phyloP scores from a whole-genome alignment of 495 filamentous ascomycete species.

The Amorphotheca resinae region DNA sequence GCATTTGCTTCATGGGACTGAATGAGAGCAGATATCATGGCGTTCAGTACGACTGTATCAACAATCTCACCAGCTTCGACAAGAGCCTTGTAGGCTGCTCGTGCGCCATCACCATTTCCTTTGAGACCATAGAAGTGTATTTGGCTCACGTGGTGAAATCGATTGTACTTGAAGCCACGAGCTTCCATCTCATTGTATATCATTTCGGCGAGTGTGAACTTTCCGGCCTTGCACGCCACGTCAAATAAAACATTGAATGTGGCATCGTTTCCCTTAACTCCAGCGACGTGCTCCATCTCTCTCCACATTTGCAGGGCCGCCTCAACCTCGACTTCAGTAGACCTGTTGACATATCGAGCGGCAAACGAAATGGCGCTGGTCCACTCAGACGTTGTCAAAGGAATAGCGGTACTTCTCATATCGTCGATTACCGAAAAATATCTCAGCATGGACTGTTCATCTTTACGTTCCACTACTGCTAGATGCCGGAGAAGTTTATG shows the following conservation, averaged over 20 bases:
- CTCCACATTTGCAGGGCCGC: slow-evolving; percentile 72
- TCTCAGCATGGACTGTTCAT: slow-evolving; percentile 52
- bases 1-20: slow-evolving; percentile 54
- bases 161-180: slow-evolving; percentile 50
- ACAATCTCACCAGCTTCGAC: slow-evolving; percentile 74
- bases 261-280: slow-evolving; percentile 48
- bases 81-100: slow-evolving; percentile 60
- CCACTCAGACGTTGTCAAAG: slow-evolving; percentile 59
- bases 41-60: slow-evolving; percentile 78
- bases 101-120: slow-evolving; percentile 53
- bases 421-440: slow-evolving; percentile 79
- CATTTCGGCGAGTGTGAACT: slow-evolving; percentile 71
- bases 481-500: slow-evolving; percentile 57
- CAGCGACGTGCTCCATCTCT: slow-evolving; percentile 69
- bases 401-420: slow-evolving; percentile 52
- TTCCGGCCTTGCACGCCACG: slow-evolving; percentile 69
- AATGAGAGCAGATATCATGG: slow-evolving; percentile 67
- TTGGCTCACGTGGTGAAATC: slow-evolving; percentile 62
- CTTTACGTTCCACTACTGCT: slow-evolving; percentile 45
- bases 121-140: slow-evolving; percentile 74
- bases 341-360: slow-evolving; percentile 50
- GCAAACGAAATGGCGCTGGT: slow-evolving; percentile 71
- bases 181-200: slow-evolving; percentile 67
- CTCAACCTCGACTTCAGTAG: slow-evolving; percentile 52
- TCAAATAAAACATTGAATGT: slow-evolving; percentile 93